A percentile compares a stretch with the other conserved stretches of the same genome.
Evolutionary conservation across 805 yeast genomes (phyloP).

Genomic region (Ogataea saltuana): DNA sequence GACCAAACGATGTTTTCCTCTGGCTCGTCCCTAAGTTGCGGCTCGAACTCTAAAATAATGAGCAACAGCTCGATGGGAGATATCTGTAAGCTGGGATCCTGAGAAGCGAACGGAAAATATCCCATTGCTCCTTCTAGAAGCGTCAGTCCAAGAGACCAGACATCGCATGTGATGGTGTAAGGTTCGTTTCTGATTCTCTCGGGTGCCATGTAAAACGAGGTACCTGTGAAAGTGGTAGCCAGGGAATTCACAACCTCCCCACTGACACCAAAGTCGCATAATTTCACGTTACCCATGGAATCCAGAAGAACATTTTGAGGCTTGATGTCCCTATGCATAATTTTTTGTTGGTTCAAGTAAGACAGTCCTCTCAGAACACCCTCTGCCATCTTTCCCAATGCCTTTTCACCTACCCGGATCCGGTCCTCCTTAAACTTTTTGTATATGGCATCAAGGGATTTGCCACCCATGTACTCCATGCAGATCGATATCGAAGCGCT

Average conservation of each 20-base stretch:
- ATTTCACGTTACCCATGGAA: slow-evolving; percentile 74
- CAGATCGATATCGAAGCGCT: slow-evolving; percentile 85
- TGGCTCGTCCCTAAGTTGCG: slow-evolving; percentile 76
- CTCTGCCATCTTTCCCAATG: slow-evolving; percentile 86
- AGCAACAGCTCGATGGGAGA: slow-evolving; percentile 85
- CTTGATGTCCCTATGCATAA: slow-evolving; percentile 94
- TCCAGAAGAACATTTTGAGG: slow-evolving; percentile 90
- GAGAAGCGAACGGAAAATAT: slow-evolving; percentile 70
- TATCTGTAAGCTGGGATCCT: slow-evolving; percentile 42
- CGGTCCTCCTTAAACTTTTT: slow-evolving; percentile 69
- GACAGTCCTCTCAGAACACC: slow-evolving; percentile 82
- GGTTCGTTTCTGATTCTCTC: slow-evolving; percentile 96
- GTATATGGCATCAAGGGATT: slow-evolving; percentile 88
- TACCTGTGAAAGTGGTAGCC: slow-evolving; percentile 96
- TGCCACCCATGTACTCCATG: slow-evolving; percentile 97
- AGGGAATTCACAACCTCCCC: slow-evolving; percentile 95
- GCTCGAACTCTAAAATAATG: slow-evolving; percentile 79
- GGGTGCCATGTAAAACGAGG: slow-evolving; percentile 98
- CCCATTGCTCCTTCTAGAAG: slow-evolving; percentile 91
- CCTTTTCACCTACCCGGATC: slow-evolving; percentile 90
- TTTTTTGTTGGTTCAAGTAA: slow-evolving; percentile 81
- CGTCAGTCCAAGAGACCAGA: slow-evolving; percentile 95
- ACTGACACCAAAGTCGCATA: slow-evolving; percentile 97
- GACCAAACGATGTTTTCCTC: slow-evolving; percentile 79
- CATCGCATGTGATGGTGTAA: slow-evolving; percentile 91